Evolutionary conservation across 2,329 filamentous ascomycete species (phyloP), one percentile per base, ranked within the genome.

Genomic region (Fusarium sp.): DNA sequence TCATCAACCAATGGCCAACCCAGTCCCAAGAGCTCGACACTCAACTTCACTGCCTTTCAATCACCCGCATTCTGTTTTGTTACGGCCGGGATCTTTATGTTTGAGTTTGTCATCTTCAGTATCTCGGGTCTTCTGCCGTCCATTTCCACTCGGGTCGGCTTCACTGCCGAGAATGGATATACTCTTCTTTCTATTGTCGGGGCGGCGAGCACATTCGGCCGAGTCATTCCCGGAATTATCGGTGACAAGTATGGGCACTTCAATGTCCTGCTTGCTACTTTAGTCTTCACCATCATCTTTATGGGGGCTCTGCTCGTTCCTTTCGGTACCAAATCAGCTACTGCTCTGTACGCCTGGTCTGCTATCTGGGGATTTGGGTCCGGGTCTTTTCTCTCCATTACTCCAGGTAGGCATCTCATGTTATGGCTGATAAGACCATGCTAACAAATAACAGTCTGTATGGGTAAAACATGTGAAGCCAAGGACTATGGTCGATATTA

Each of bases 101-200:
- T 87, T 26, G 86, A 88, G 53, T 85, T 87, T 55, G 84, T 84
- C 42, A 81, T 87, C 20, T 87, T 87, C 47, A 85, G 85, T 18
- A 82, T 84, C n/a, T 82, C 84, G 2, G 84, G 84, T 3, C 80
- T 87, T 13, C 75, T 87, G 3, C 86, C 86, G 1, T 86, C 85
- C 0, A 87, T 87, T 67, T 83, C 83, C 4, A 83, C 82, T 1
- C 75, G 70, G 5, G 77, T 77, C 7, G 74, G 78, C 42, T 82
- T 86, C 39, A 75, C 81, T 11, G 63, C 78, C 2, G 78, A 85
- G 32, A 80, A 81, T 1, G 84, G 85, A 8, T 86, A 84, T 63
- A 84, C 84, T 20, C 80, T 86, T 13, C 79, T 87, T 4, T 83
- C 85, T 6, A 80, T 86, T 7, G 73, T 86, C 53, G 87, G 86